Evolutionary conservation across 1,139 yeast species (phyloP).

Genomic region (Yamadazyma friedrichii): DNA sequence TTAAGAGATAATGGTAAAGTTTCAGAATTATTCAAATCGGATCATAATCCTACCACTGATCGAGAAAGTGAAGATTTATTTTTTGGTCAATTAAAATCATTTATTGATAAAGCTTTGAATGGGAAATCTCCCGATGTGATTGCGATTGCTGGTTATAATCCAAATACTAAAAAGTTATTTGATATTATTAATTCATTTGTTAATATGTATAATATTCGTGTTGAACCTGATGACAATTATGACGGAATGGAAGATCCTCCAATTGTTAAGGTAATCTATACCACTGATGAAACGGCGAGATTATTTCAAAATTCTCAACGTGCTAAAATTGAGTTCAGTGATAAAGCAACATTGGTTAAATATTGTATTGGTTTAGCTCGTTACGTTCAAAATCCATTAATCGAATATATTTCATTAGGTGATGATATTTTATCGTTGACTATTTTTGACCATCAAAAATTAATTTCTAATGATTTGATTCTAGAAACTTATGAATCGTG

Average conservation of each 20-base stretch:
- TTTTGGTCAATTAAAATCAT: slow-evolving; percentile 47
- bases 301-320: slow-evolving; percentile 79
- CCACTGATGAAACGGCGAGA: slow-evolving; percentile 91
- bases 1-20: slow-evolving; percentile 81
- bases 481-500: slow-evolving; percentile 72
- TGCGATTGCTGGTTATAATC: slow-evolving; percentile 86
- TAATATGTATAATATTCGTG: slow-evolving; percentile 52
- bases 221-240: slow-evolving; percentile 48
- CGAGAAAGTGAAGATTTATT: slow-evolving; percentile 54
- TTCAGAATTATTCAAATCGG: slow-evolving; percentile 74
- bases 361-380: slow-evolving; percentile 90
- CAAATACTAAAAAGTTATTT: slow-evolving; percentile 62
- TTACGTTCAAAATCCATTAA: slow-evolving; percentile 83
- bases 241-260: slow-evolving; percentile 36
- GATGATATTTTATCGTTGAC: slow-evolving; percentile 69
- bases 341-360: slow-evolving; percentile 76
- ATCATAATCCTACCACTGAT: slow-evolving; percentile 66
- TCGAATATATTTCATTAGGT: slow-evolving; percentile 83
- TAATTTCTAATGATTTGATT: slow-evolving; percentile 65
- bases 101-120: slow-evolving; percentile 37
- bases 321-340: slow-evolving; percentile 81
- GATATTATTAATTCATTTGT: slow-evolving; percentile 60
- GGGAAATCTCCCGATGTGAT: slow-evolving; percentile 74
- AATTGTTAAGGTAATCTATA: slow-evolving; percentile 67
- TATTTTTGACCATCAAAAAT: slow-evolving; percentile 73